Conservation (phyloP, 2,329 filamentous ascomycete genomes). For the Exserohilum rostratum region DNA sequence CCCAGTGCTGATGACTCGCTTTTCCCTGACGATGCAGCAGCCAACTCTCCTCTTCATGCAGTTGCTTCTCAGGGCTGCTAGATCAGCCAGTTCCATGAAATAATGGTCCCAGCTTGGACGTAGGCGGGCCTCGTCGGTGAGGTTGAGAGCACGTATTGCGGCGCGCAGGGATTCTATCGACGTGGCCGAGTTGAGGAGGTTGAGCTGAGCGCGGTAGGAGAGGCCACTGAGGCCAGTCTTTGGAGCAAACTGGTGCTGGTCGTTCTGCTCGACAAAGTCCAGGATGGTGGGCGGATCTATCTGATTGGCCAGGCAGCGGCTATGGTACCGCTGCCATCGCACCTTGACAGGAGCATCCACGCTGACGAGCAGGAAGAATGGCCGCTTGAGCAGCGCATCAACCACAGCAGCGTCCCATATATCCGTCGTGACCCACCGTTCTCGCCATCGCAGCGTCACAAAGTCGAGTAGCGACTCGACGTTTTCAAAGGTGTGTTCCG, state of each 20-base stretch:
- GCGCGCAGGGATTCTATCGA: conserved; percentile 73
- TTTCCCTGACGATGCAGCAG: conserved; percentile 86
- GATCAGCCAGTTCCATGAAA: conserved; percentile 94
- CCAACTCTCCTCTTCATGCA: conserved; percentile 98
- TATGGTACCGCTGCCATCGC: conserved; percentile 79
- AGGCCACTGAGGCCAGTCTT: conserved; percentile 72
- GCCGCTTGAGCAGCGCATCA: conserved; percentile 76
- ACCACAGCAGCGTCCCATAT: conserved; percentile 75
- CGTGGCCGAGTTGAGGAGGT: conserved; percentile 82
- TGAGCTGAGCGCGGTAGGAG: conserved; percentile 80
- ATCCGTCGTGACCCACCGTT: conserved; percentile 84
- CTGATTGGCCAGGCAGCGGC: conserved; percentile 58
- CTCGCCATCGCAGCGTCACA: conserved; percentile 82
- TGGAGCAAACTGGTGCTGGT: conserved; percentile 75
- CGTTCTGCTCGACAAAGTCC: conserved; percentile 67
- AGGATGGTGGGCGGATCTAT: conserved; percentile 61
- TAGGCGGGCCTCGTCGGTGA: conserved; percentile 78
- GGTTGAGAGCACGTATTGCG: conserved; percentile 74
- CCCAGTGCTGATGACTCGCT: conserved; percentile 88
- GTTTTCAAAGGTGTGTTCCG: conserved; percentile 52
- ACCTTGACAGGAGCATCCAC: conserved; percentile 87
- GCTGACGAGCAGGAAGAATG: conserved; percentile 91
- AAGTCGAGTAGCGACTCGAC: conserved; percentile 77
- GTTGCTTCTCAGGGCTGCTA: conserved; percentile 89
- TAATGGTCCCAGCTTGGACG: conserved; percentile 95